Conservation (phyloP, 495 filamentous ascomycete species). For the Aspergillus leporis region DNA sequence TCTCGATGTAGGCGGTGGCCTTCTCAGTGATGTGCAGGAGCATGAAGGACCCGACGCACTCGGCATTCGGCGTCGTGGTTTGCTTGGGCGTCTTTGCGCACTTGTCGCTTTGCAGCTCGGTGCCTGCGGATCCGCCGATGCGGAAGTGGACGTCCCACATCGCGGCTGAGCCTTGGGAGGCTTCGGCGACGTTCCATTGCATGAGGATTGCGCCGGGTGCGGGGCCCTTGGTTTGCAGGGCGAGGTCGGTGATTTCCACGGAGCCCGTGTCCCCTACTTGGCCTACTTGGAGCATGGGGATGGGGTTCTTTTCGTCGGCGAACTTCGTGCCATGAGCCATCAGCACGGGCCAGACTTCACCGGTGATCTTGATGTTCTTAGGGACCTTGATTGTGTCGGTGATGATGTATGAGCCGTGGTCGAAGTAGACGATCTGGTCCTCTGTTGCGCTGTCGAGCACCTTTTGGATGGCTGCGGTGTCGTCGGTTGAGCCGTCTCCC, state of each 20-base stretch:
- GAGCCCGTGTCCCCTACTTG: constrained; percentile 72
- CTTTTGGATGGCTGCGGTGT: constrained; percentile 66
- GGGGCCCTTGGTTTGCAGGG: constrained; percentile 61
- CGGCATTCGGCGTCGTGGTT: constrained; percentile 50
- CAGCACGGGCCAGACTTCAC: constrained; percentile 87
- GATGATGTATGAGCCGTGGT: constrained; percentile 86
- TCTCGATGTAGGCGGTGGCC: constrained; percentile 80
- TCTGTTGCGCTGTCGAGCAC: constrained; percentile 61
- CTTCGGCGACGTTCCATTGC: constrained; percentile 81
- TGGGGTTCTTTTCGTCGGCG: constrained; percentile 66
- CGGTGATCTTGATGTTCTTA: constrained; percentile 64
- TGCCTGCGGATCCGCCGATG: constrained; percentile 77
- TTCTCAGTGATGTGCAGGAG: constrained; percentile 74
- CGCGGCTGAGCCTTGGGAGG: constrained; percentile 66
- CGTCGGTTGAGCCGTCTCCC: constrained; percentile 68
- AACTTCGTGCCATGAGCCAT: constrained; percentile 78
- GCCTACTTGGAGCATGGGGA: constrained; percentile 67
- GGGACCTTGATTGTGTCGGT: constrained; percentile 83
- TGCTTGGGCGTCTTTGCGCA: constrained; percentile 65
- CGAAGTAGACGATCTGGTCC: constrained; percentile 80
- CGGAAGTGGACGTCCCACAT: constrained; percentile 95
- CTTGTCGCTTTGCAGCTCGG: constrained; percentile 71
- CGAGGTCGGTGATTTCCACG: constrained; percentile 80
- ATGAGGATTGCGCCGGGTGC: constrained; percentile 86
- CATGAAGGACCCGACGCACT: constrained; percentile 76